Percentiles rank a stretch among this genome's conserved stretches.
phyloP scores from a whole-genome alignment of 176 grass and related monocot genomes.

The Echinochloa phyllopogon region DNA sequence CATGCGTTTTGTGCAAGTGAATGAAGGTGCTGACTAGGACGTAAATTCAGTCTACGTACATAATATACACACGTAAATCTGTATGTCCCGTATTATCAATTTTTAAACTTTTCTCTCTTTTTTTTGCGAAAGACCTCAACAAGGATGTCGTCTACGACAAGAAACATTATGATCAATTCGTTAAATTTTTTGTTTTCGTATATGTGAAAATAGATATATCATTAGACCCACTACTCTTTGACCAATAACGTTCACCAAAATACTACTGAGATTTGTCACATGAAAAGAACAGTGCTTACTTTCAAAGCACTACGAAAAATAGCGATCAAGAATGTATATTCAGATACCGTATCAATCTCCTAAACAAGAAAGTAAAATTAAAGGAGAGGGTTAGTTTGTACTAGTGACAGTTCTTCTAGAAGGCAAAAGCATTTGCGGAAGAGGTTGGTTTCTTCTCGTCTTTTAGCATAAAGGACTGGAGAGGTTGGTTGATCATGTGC shows the following conservation, averaged over 20 bases:
- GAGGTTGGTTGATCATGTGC: slow-evolving; percentile 4
- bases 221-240: no score
- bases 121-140: no score
- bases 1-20: background rate
- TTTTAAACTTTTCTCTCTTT: no score
- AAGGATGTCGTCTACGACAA: no score
- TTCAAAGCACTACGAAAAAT: background rate
- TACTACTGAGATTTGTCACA: background rate
- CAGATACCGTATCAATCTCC: background rate
- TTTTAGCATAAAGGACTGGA: background rate
- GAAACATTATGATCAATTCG: no score
- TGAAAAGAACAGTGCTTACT: background rate
- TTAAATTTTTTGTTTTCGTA: no score
- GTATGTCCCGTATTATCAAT: no score
- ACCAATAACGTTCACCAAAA: background rate
- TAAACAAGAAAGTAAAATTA: background rate
- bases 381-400: background rate
- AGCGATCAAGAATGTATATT: background rate
- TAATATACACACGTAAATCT: background rate
- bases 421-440: background rate
- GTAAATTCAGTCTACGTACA: background rate
- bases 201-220: no score
- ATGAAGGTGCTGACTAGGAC: background rate
- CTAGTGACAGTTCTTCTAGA: background rate
- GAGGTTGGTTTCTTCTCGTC: background rate